A percentile compares a stretch with the other conserved stretches of the same genome.
Conservation (phyloP, 768 basidiomycete genomes). For the Stropharia rugosoannulata region DNA sequence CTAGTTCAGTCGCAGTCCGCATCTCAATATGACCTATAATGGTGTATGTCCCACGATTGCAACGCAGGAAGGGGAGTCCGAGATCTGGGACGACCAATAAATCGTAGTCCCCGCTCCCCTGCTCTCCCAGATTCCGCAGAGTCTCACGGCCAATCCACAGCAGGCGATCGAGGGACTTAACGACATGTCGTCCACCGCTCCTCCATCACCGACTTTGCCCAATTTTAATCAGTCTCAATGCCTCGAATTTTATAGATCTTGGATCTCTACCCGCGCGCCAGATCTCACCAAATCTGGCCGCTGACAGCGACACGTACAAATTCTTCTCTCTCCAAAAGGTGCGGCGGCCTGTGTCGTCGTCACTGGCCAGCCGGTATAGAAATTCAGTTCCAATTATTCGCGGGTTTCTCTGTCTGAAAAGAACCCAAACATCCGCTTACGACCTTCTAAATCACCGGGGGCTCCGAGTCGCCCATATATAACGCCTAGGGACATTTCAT, state of each 20-base stretch:
- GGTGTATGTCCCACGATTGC: conserved; percentile 29
- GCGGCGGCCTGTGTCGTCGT: conserved; percentile 1
- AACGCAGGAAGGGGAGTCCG: conserved; percentile 25
- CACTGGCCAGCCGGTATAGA: conserved; percentile 13
- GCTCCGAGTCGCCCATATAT: conserved; percentile 8
- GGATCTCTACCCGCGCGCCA: background rate
- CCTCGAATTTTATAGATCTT: conserved; percentile 2
- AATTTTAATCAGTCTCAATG: background rate
- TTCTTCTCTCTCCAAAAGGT: conserved; percentile 6
- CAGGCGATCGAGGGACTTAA: background rate
- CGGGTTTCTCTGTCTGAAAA: conserved; percentile 9
- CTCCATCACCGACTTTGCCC: background rate
- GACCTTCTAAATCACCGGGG: conserved; percentile 12
- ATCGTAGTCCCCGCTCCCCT: conserved; percentile 2
- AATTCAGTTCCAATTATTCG: conserved; percentile 7
- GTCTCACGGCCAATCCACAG: background rate
- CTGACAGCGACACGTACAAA: conserved; percentile 20
- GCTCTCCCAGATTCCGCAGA: background rate
- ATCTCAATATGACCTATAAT: conserved; percentile 12
- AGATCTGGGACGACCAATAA: conserved; percentile 8
- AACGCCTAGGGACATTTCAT: background rate
- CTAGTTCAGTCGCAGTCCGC: conserved; percentile 8
- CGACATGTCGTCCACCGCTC: background rate
- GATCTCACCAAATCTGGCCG: conserved; percentile 12
- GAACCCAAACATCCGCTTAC: conserved; percentile 9